A percentile compares a stretch with the other conserved stretches of the same genome.
phyloP scores from a whole-genome alignment of 2,329 filamentous ascomycete species.

The Hirsutella rhossiliensis region DNA sequence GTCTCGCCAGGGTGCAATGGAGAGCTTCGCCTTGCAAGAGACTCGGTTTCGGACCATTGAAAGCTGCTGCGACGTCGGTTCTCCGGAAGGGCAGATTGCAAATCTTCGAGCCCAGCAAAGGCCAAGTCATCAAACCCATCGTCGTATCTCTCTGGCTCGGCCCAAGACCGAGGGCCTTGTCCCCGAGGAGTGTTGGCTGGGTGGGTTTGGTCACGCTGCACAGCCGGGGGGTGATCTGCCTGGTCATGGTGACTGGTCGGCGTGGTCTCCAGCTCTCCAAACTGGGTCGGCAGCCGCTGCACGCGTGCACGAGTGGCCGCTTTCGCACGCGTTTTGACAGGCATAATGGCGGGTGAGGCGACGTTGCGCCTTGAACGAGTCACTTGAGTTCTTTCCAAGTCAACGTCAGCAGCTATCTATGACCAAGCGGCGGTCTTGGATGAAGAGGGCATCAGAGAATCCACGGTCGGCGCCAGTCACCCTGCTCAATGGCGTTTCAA shows the following conservation, averaged over 20 bases:
- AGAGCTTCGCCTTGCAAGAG: constrained; percentile 16
- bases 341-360: neutral
- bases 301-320: constrained; percentile 1
- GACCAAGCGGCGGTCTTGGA: too few species aligned
- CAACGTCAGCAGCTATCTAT: too few species aligned
- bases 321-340: constrained; percentile 1
- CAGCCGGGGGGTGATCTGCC: neutral
- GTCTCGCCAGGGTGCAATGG: constrained; percentile 9
- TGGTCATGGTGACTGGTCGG: constrained; percentile 14
- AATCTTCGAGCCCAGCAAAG: neutral
- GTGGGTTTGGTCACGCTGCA: neutral
- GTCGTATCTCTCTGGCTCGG: neutral
- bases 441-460: too few species aligned
- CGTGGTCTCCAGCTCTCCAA: constrained; percentile 21
- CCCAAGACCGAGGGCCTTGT: neutral
- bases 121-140: neutral
- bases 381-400: too few species aligned
- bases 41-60: constrained; percentile 5
- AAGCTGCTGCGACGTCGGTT: neutral
- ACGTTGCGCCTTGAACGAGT: too few species aligned
- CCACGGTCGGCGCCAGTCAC: too few species aligned
- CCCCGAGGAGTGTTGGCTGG: neutral
- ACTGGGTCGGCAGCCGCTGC: constrained; percentile 7
- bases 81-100: neutral
- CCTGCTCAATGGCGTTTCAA: too few species aligned